A percentile compares a stretch with the other conserved stretches of the same genome.
These are phyloP conservation scores for Colletotrichum brevisporum DNA, from an alignment of 2,329 filamentous ascomycete genomes.

Conservation along the genomic window DNA sequence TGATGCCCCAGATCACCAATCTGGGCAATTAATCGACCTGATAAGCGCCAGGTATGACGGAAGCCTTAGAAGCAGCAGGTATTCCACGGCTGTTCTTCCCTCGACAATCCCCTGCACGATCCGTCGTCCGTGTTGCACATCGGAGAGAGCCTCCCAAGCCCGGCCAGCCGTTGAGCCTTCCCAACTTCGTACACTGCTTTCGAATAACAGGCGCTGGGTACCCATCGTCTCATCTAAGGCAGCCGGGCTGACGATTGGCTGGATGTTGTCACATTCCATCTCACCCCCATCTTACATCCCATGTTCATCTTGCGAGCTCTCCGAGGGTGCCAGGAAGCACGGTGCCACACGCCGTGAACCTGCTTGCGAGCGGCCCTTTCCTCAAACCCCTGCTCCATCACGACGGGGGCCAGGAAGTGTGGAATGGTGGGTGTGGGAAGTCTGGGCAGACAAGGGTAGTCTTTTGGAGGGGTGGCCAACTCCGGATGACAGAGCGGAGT, in stretches of 20 bases:
- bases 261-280: constrained; percentile 35
- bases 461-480: constrained; percentile 34
- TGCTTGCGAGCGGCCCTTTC: constrained; percentile 30
- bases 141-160: constrained; percentile 18
- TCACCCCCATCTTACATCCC: constrained; percentile 36
- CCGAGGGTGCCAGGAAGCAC: constrained; percentile 27
- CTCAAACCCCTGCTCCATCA: constrained; percentile 27
- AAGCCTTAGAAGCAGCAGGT: constrained; percentile 14
- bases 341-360: constrained; percentile 29
- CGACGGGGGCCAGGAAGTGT: constrained; percentile 26
- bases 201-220: constrained; percentile 30
- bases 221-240: constrained; percentile 39
- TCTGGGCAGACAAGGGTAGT: constrained; percentile 29
- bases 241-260: constrained; percentile 29
- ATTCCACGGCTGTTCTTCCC: constrained; percentile 25
- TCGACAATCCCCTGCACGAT: constrained; percentile 28
- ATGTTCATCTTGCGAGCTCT: constrained; percentile 36
- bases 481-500: constrained; percentile 25
- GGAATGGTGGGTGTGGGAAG: constrained; percentile 32
- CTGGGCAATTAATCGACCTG: constrained; percentile 25
- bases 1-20: constrained; percentile 25
- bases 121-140: constrained; percentile 34
- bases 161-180: constrained; percentile 26
- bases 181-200: constrained; percentile 1
- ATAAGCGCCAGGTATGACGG: constrained; percentile 34